Evolutionary conservation across 2,329 filamentous ascomycete species (phyloP).

Genomic region (Plenodomus lindquistii): DNA sequence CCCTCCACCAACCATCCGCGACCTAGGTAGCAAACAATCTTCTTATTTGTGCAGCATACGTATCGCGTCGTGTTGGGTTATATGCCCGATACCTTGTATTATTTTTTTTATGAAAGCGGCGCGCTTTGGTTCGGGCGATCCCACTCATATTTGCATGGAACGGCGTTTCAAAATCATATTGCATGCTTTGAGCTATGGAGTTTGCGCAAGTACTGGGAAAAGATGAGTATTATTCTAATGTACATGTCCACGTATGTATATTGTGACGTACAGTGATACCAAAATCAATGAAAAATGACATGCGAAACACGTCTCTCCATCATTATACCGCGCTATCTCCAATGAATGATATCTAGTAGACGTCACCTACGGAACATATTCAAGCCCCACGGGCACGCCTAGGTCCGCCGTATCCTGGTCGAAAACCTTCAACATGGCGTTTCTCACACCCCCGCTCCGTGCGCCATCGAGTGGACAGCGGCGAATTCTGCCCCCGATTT

Average conservation of each 20-base stretch:
- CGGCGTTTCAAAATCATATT: constrained; percentile 4
- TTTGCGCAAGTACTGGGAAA: too few relatives aligned
- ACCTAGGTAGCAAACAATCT: neutral
- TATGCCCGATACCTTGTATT: constrained; percentile 1
- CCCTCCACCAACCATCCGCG: too few relatives aligned
- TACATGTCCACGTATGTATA: neutral
- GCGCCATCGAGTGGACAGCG: constrained; percentile 1
- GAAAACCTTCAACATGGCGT: constrained; percentile 9
- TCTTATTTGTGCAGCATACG: constrained; percentile 2
- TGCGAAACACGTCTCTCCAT: too few relatives aligned
- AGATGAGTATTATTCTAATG: neutral
- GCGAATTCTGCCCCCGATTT: constrained; percentile 11
- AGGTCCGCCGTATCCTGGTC: constrained; percentile 6
- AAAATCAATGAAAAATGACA: too few relatives aligned
- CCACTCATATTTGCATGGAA: constrained; percentile 9
- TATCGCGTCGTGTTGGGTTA: neutral
- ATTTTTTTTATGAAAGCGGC: constrained; percentile 2
- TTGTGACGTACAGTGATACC: too few relatives aligned
- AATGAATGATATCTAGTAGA: too few relatives aligned
- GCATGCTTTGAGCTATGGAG: neutral
- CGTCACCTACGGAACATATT: constrained; percentile 5
- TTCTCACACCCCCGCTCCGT: neutral
- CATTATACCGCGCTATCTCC: too few relatives aligned
- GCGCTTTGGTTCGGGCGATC: constrained; percentile 1
- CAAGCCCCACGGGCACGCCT: constrained; percentile 15